Base-by-base conservation (phyloP, 139 green algal genomes). In the Closterium sp. region DNA sequence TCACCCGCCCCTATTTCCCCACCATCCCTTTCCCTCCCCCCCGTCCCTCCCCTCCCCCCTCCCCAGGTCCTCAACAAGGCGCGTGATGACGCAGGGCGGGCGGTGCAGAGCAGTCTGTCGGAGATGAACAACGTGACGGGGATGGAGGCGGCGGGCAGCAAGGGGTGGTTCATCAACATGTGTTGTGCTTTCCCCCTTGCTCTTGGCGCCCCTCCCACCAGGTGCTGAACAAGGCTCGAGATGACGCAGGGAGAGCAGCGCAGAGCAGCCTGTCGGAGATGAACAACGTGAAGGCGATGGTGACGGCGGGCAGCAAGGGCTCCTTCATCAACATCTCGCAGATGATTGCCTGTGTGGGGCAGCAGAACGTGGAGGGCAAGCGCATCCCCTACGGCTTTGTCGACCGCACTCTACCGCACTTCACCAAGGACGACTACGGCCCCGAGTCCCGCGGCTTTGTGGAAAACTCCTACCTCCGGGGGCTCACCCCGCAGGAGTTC, bases 251-350 rank as follows among this genome's bases (percentile, higher is more conserved):
- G 89, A 98, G 98, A 89, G 96, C 94, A 34, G 98, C 98, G 23
- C 97, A 99, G 94, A 66, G 25, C 33, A 97, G 94, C 16, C 94
- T 99, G 84, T 93, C 95, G 43, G 98, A 98, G 91, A 96, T 95
- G 89, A 99, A 99, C 96, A 99, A 99, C 94, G 97, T 99, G 31
- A 98, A 99, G 94, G 97, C 97, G 93, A 99, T 99, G 98, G 97
- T 99, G 35, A 98, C 96, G 4, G 97, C 97, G 12, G 98, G 98
- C 31, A 97, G 94, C 94, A 99, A 99, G 96, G 98, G 98, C 35
- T 98, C 96, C 35, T 98, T 98, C 96, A 98, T 99, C 95, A 99
- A 99, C 96, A 99, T 99, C 95, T 99, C 97, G 4, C 97, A 99
- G 97, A 99, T 99, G 98, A 98, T 98, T 95, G 98, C 98, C 0